Conservation (phyloP, 257 asterid species). For the Przewalskia tangutica region DNA sequence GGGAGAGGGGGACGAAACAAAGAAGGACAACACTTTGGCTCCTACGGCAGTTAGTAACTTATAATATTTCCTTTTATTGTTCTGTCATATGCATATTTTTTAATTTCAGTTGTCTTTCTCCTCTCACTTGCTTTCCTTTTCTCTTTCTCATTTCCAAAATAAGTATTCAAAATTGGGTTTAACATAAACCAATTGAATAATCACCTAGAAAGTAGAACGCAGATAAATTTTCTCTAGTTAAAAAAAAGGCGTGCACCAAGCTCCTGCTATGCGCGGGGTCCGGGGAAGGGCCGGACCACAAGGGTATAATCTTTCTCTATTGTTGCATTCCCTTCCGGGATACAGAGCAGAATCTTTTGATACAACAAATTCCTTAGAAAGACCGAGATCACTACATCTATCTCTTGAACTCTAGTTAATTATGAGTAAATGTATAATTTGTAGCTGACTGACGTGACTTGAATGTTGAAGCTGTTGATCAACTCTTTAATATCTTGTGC, state of each 20-base stretch:
- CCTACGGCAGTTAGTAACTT: not conserved
- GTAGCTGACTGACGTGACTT: not conserved
- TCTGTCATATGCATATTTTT: not conserved
- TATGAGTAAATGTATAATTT: not conserved
- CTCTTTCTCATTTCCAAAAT: not conserved
- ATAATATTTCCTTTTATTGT: not conserved
- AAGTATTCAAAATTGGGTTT: not conserved
- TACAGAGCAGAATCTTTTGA: too few species aligned
- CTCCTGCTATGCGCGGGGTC: too few species aligned
- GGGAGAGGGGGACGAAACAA: not conserved
- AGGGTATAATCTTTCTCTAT: too few species aligned
- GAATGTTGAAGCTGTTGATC: not conserved
- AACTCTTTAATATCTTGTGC: conserved; percentile 12
- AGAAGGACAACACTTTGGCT: not conserved
- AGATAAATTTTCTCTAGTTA: not conserved
- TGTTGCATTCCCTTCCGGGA: too few species aligned
- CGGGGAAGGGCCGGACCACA: too few species aligned
- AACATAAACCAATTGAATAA: not conserved
- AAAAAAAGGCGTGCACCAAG: too few species aligned
- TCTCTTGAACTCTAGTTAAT: not conserved
- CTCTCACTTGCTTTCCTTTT: not conserved
- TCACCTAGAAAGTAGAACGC: not conserved
- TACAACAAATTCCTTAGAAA: too few species aligned
- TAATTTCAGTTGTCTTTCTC: not conserved
- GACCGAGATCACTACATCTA: too few species aligned